Percentiles rank a stretch among this genome's conserved stretches.
These are phyloP conservation scores for Pugionium cornutum DNA, from an alignment of 345 rosid species.

Conservation along the genomic window DNA sequence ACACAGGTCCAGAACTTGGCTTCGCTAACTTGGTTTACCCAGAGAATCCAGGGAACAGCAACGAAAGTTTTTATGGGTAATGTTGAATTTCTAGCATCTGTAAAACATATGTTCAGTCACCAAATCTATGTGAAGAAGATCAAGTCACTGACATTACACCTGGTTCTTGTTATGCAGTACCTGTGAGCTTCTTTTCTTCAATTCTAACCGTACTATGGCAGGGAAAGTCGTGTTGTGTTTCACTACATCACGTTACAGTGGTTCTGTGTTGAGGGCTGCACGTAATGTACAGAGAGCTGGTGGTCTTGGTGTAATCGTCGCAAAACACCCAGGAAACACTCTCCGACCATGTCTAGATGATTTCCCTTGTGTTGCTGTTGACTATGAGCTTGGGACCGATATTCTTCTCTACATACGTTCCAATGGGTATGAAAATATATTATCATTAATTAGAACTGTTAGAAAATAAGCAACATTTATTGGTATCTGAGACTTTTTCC, in stretches of 20 bases:
- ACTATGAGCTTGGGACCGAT: conserved; percentile 43
- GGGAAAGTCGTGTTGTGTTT: conserved; percentile 42
- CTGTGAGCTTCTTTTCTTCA: conserved; percentile 24
- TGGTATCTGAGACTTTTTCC: neutral
- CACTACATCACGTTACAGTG: conserved; percentile 20
- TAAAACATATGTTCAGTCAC: neutral
- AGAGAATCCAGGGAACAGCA: conserved; percentile 26
- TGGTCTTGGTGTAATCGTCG: conserved; percentile 47
- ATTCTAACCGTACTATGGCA: conserved; percentile 28
- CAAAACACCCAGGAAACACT: conserved; percentile 33
- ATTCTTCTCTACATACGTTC: conserved; percentile 46
- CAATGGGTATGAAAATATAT: conserved; percentile 29
- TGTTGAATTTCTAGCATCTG: neutral
- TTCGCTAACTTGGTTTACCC: conserved; percentile 42
- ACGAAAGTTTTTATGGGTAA: conserved; percentile 14
- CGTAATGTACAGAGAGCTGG: conserved; percentile 39
- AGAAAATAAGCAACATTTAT: neutral
- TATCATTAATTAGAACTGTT: neutral
- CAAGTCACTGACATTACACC: neutral
- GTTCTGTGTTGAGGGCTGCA: conserved; percentile 35
- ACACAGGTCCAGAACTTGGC: conserved; percentile 31
- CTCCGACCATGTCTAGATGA: conserved; percentile 35
- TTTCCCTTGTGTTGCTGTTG: conserved; percentile 47
- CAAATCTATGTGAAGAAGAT: neutral
- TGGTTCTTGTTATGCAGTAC: conserved; percentile 27